Conservation (phyloP, 495 filamentous ascomycete species). For the Daldinia childiae region DNA sequence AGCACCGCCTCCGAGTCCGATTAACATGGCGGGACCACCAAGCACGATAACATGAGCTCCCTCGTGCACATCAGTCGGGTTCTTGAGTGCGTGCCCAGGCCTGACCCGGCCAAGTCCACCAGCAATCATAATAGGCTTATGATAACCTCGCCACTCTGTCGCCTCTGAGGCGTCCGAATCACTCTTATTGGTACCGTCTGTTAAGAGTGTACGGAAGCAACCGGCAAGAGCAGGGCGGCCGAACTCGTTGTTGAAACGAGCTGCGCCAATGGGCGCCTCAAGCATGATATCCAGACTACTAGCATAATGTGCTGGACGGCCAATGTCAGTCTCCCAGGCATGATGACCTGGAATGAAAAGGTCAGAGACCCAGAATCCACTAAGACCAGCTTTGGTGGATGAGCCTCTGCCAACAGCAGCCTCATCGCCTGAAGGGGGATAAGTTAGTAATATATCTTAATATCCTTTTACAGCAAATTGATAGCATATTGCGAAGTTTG, state of each 20-base stretch:
- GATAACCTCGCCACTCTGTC: constrained; percentile 85
- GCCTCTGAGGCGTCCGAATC: constrained; percentile 53
- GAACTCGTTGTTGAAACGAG: constrained; percentile 97
- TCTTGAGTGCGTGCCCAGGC: constrained; percentile 89
- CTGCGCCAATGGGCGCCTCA: constrained; percentile 93
- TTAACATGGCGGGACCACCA: constrained; percentile 96
- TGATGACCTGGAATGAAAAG: constrained; percentile 82
- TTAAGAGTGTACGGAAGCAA: constrained; percentile 88
- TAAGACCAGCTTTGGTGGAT: constrained; percentile 89
- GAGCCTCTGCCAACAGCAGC: constrained; percentile 93
- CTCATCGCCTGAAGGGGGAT: constrained; percentile 66
- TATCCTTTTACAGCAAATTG: neutral
- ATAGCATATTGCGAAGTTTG: neutral
- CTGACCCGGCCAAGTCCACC: constrained; percentile 97
- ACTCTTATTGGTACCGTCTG: constrained; percentile 66
- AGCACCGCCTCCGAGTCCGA: constrained; percentile 93
- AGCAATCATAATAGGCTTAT: constrained; percentile 99
- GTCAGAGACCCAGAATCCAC: constrained; percentile 94
- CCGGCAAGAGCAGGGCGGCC: constrained; percentile 90
- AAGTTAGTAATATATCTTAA: constrained; percentile 5
- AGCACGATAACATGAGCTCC: constrained; percentile 90
- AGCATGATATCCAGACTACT: constrained; percentile 96
- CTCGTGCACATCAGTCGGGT: constrained; percentile 75
- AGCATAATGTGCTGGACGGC: constrained; percentile 89
- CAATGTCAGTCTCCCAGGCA: constrained; percentile 90